A percentile compares a stretch with the other conserved stretches of the same genome.
Conservation (phyloP, 352 stramenopile genomes). For the Phytophthora sojae region DNA sequence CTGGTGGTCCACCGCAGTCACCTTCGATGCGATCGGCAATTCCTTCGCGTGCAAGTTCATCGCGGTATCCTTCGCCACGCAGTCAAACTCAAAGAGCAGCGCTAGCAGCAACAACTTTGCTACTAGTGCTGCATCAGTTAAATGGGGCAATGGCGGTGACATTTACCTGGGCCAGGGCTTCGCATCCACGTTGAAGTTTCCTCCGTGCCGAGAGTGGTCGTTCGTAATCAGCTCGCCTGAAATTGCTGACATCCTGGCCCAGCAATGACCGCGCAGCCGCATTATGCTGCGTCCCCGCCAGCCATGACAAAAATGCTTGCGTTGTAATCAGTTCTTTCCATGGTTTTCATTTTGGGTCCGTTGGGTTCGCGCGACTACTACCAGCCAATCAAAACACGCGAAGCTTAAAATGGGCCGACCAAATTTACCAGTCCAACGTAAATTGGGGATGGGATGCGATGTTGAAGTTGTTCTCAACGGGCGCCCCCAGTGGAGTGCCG, state of each 20-base stretch:
- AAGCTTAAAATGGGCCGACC: not conserved
- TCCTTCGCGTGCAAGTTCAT: not conserved
- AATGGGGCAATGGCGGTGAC: too few species aligned
- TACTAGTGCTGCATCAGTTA: too few species aligned
- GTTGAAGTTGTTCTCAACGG: not conserved
- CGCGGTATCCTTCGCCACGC: not conserved
- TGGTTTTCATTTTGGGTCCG: not conserved
- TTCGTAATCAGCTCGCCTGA: not conserved
- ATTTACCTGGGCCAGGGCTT: too few species aligned
- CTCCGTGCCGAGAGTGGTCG: not conserved
- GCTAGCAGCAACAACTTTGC: too few species aligned
- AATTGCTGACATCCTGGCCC: too few species aligned
- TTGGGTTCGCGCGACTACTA: not conserved
- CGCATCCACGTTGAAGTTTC: conserved; percentile 2
- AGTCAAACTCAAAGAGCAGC: not conserved
- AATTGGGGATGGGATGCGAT: not conserved
- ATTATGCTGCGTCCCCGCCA: too few species aligned
- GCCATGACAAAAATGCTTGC: too few species aligned
- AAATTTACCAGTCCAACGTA: not conserved
- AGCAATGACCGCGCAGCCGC: too few species aligned
- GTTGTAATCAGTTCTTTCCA: not conserved
- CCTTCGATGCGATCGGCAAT: not conserved
- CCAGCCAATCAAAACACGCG: conserved; percentile 10
- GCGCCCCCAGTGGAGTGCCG: too few species aligned
- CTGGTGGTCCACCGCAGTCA: not conserved